These are phyloP conservation scores for Penicillium sp. DNA, from an alignment of 2,329 filamentous ascomycete genomes.

Conservation along the genomic window DNA sequence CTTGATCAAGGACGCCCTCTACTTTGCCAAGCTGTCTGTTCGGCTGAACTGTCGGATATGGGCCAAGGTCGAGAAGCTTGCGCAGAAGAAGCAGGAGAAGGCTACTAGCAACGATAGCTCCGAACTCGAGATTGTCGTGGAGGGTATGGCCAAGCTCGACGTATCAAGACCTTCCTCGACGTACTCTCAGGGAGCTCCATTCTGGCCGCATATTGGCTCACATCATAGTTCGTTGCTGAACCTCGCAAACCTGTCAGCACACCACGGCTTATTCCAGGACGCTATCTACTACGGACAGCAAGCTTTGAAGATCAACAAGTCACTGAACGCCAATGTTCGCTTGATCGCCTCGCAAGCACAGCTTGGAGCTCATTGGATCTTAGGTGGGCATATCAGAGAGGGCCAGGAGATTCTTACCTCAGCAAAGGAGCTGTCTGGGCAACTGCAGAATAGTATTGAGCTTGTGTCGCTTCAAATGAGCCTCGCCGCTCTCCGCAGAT, in stretches of 20 bases:
- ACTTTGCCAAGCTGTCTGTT: conserved; percentile 55
- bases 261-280: conserved; percentile 86
- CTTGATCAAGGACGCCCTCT: conserved; percentile 51
- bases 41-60: conserved; percentile 57
- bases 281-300: conserved; percentile 87
- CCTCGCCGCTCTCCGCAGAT: conserved; percentile 52
- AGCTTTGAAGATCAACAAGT: conserved; percentile 75
- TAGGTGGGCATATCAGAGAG: conserved; percentile 55
- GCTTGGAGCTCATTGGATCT: conserved; percentile 54
- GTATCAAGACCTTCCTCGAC: conserved; percentile 49
- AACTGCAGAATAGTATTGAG: conserved; percentile 56
- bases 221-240: conserved; percentile 74
- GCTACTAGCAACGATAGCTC: conserved; percentile 27
- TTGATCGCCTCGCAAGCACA: conserved; percentile 53
- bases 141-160: conserved; percentile 46
- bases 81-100: conserved; percentile 41
- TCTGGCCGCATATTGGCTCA: conserved; percentile 79
- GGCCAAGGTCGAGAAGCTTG: conserved; percentile 55
- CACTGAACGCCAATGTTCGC: conserved; percentile 65
- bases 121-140: conserved; percentile 43
- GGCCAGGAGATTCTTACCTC: conserved; percentile 63
- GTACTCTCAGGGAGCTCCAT: conserved; percentile 65
- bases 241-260: conserved; percentile 77
- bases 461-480: conserved; percentile 55
- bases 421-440: conserved; percentile 60